Conservation (phyloP, 2,329 filamentous ascomycete species). For the Sporothrix globosa region DNA sequence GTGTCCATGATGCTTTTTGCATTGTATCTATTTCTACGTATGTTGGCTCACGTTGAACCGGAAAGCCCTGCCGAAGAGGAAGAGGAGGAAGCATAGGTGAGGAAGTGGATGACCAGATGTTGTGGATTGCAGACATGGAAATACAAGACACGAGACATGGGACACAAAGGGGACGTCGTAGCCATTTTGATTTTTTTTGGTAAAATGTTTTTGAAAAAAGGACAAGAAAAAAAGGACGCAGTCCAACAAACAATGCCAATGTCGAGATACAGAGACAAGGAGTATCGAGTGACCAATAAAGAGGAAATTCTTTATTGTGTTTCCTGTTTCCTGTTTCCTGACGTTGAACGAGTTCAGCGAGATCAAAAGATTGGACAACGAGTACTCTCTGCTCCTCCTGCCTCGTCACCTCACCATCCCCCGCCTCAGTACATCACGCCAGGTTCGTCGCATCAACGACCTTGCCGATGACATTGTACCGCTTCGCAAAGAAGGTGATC, state of each 20-base stretch:
- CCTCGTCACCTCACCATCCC: neutral
- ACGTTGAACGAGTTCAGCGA: neutral
- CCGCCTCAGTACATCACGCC: constrained; percentile 42
- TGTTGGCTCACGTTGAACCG: constrained; percentile 23
- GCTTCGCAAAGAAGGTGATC: constrained; percentile 94
- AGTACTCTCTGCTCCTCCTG: neutral
- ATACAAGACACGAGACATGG: neutral
- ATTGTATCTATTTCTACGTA: constrained; percentile 21
- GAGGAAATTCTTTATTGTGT: neutral
- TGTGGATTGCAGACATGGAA: neutral
- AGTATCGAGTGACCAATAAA: neutral
- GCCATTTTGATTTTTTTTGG: neutral
- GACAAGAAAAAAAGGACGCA: neutral
- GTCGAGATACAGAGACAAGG: neutral
- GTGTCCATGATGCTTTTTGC: neutral
- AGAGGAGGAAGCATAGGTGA: no score
- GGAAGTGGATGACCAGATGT: neutral
- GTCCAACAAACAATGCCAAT: no score
- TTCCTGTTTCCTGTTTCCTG: neutral
- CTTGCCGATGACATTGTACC: constrained; percentile 85
- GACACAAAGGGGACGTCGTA: neutral
- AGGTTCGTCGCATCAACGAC: constrained; percentile 65
- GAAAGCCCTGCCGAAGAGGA: constrained; percentile 26
- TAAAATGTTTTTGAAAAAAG: no score
- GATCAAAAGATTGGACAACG: no score